These are phyloP conservation scores for Huntiella bhutanensis DNA, from an alignment of 2,329 filamentous ascomycete species.

Conservation along the genomic window DNA sequence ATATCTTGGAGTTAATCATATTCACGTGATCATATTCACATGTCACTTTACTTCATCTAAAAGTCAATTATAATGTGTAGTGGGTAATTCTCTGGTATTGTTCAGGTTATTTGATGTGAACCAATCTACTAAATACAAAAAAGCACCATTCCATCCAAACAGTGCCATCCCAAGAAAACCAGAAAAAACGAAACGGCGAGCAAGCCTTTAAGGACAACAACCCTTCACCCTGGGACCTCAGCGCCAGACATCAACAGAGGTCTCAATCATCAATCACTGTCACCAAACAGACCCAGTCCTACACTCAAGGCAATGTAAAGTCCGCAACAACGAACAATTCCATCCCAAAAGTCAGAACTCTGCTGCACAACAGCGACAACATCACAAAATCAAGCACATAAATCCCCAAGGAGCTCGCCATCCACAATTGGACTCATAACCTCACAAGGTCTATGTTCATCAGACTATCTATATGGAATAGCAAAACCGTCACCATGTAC, in stretches of 20 bases:
- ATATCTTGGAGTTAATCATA: background rate
- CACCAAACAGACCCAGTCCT: background rate
- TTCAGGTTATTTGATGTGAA: slow-evolving; percentile 16
- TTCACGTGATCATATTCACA: background rate
- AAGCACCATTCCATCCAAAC: no score
- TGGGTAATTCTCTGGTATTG: slow-evolving; percentile 50
- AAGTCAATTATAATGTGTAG: slow-evolving; percentile 21
- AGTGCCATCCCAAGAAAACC: slow-evolving; percentile 40
- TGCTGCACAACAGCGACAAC: background rate
- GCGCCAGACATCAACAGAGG: slow-evolving; percentile 1
- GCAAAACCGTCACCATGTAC: background rate
- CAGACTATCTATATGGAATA: slow-evolving; percentile 16
- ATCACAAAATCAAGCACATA: background rate
- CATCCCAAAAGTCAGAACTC: background rate
- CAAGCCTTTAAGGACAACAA: slow-evolving; percentile 6
- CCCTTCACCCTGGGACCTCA: background rate
- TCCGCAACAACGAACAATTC: background rate
- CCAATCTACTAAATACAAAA: slow-evolving; percentile 1
- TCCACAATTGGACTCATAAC: slow-evolving; percentile 11
- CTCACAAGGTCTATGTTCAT: slow-evolving; percentile 10
- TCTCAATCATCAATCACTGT: background rate
- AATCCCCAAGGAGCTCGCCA: slow-evolving; percentile 7
- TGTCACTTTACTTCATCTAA: no score
- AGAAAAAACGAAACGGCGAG: slow-evolving; percentile 16
- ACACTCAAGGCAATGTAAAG: no score